A percentile compares a stretch with the other conserved stretches of the same genome.
phyloP scores from a whole-genome alignment of 345 rosid species.

The Kandelia obovata region DNA sequence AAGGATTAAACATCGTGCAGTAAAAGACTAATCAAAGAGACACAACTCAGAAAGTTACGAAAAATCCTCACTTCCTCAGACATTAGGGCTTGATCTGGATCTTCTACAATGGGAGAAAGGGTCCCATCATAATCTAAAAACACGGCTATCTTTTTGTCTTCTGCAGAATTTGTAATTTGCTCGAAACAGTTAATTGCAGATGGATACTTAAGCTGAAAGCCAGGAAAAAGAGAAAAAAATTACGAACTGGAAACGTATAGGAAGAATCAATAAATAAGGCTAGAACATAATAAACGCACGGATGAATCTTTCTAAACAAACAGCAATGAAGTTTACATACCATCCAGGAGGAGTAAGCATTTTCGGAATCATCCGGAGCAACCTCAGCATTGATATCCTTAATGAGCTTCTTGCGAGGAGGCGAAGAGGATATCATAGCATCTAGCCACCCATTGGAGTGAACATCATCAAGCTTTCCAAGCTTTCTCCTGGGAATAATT shows the following conservation, averaged over 20 bases:
- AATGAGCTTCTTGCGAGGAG: constrained; percentile 72
- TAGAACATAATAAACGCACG: no score
- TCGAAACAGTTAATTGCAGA: constrained; percentile 70
- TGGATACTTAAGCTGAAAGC: constrained; percentile 70
- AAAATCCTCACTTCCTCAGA: constrained; percentile 59
- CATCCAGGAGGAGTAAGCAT: constrained; percentile 73
- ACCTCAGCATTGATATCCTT: constrained; percentile 50
- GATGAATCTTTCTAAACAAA: background rate
- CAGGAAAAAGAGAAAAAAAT: background rate
- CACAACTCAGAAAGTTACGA: background rate
- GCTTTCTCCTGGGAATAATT: constrained; percentile 50
- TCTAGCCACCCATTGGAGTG: constrained; percentile 86
- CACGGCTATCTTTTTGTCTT: constrained; percentile 67
- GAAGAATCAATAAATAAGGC: background rate
- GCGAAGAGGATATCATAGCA: constrained; percentile 93
- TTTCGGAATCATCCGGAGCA: constrained; percentile 56
- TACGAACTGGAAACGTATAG: background rate
- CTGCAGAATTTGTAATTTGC: constrained; percentile 50
- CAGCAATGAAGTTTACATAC: constrained; percentile 29
- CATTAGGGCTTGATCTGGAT: constrained; percentile 72
- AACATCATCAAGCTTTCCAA: constrained; percentile 74
- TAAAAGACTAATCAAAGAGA: background rate
- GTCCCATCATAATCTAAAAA: constrained; percentile 91
- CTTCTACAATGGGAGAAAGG: constrained; percentile 91
- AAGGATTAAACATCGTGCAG: background rate